A percentile compares a stretch with the other conserved stretches of the same genome.
These are phyloP conservation scores for Melampsora abietis-canadensis DNA, from an alignment of 1,284 basidiomycete species.

Conservation along the genomic window DNA sequence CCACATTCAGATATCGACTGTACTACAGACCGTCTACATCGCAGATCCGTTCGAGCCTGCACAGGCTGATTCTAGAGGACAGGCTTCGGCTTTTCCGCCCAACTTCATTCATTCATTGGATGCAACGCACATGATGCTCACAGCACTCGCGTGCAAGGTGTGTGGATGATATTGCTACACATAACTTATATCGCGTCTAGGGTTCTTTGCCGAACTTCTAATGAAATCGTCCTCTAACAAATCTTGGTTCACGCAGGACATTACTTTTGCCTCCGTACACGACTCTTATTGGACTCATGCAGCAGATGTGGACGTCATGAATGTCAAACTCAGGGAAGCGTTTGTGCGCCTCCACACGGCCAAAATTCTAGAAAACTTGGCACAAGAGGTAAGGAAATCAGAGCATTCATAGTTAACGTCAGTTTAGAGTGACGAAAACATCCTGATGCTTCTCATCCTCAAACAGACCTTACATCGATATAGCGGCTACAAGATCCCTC, in stretches of 20 bases:
- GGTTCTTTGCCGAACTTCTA: not conserved
- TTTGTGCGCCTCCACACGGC: constrained; percentile 89
- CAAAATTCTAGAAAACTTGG: constrained; percentile 66
- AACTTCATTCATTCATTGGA: constrained; percentile 98
- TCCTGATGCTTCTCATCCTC: too few relatives aligned
- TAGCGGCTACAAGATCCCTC: constrained; percentile 31
- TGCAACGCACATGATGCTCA: constrained; percentile 98
- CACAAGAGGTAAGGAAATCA: constrained; percentile 54
- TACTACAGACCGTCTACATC: constrained; percentile 88
- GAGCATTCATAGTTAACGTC: too few relatives aligned
- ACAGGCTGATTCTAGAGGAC: constrained; percentile 79
- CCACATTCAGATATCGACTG: constrained; percentile 63
- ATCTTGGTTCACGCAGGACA: constrained; percentile 54
- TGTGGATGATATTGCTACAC: constrained; percentile 51
- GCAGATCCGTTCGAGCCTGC: constrained; percentile 76
- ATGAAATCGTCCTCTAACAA: constrained; percentile 2
- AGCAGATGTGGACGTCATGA: constrained; percentile 81
- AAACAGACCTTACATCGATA: constrained; percentile 25
- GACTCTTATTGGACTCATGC: constrained; percentile 99
- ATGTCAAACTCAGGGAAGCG: constrained; percentile 79
- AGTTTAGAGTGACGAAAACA: too few relatives aligned
- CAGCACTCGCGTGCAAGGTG: constrained; percentile 83
- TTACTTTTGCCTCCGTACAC: constrained; percentile 92
- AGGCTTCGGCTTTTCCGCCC: constrained; percentile 94
- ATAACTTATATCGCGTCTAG: not conserved